A percentile compares a stretch with the other conserved stretches of the same genome.
Evolutionary conservation across 2,329 filamentous ascomycete genomes (phyloP).

Genomic region (Aspergillus oerlinghausenensis): DNA sequence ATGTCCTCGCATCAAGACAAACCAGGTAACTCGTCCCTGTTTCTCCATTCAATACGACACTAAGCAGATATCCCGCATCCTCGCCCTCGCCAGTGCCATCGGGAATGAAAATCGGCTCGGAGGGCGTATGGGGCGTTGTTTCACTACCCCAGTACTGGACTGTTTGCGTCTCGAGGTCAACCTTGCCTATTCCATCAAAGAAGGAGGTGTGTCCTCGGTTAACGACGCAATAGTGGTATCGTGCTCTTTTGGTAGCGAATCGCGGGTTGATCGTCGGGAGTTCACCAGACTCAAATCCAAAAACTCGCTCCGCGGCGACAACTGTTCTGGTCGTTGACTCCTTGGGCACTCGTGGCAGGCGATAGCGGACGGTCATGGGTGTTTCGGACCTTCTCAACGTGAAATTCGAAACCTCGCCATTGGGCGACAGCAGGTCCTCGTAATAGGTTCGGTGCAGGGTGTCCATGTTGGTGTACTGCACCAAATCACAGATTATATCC

Average conservation of each 20-base stretch:
- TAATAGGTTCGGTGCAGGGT: conserved; percentile 67
- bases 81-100: conserved; percentile 26
- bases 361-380: conserved; percentile 26
- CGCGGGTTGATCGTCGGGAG: conserved; percentile 47
- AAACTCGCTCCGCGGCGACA: conserved; percentile 3
- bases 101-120: conserved; percentile 49
- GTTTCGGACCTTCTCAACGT: conserved; percentile 24
- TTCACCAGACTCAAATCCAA: conserved; percentile 25
- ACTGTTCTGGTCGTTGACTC: conserved; percentile 7
- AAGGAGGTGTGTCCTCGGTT: conserved; percentile 45
- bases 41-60: conserved; percentile 48
- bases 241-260: conserved; percentile 38
- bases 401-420: conserved; percentile 36
- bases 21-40: conserved; percentile 48
- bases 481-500: conserved; percentile 60
- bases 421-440: conserved; percentile 56
- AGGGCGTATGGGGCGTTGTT: conserved; percentile 42
- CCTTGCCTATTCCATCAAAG: conserved; percentile 48
- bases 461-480: conserved; percentile 60
- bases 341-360: conserved; percentile 25
- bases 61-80: conserved; percentile 49
- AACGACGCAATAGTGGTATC: conserved; percentile 47
- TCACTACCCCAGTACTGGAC: conserved; percentile 40
- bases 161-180: conserved; percentile 41
- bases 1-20: conserved; percentile 43